Base-by-base conservation (phyloP, 2,329 filamentous ascomycete species). In the Diplodia mutila region DNA sequence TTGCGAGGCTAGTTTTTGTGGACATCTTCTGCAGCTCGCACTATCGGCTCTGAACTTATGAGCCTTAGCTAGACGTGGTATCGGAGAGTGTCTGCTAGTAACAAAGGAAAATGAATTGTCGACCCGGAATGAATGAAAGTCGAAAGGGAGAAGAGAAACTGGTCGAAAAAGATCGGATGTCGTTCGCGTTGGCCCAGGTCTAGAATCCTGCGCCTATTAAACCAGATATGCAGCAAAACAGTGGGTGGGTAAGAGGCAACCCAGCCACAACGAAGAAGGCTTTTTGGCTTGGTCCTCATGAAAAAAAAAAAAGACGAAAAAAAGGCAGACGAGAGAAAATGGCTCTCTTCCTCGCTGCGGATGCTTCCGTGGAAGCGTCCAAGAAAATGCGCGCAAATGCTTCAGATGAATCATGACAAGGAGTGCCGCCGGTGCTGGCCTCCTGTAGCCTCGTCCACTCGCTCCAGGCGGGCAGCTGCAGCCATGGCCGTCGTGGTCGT, bases 401-500 rank as follows among this genome's bases (percentile, higher is more conserved):
- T 52, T 63, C 59, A 63, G 59, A 51, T 63, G 49, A 63, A 51
- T 63, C 59, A 42, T 63, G 27, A 63, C 27, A 37, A 21, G 29
- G 57, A 61, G 57, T 12, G 57, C 57, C 57, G 25, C 16, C 25
- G 39, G 25, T 61, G 42, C 14, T 55, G 29, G 59, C 59, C 59
- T 51, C 59, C 59, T 18, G 49, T 51, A n/a, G 21, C 49, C 59
- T 63, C 59, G 59, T 63, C 59, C 64, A 66, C 54, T 63, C 59
- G 59, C 59, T 63, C 59, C 59, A 25, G 59, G 59, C 59, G 59
- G 59, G 46, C 46, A 63, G 59, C 46, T 63, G 59, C 59, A 63
- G 59, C 59, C 59, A 51, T 63, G 59, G 59, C 59, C 59, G 46
- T 51, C 59, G 59, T 63, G 59, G 59, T 63, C 59, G 59, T 63